Evolutionary conservation across 129 eudicot species (phyloP), one percentile per base, ranked within the genome.

Genomic region (Tagetes patula): DNA sequence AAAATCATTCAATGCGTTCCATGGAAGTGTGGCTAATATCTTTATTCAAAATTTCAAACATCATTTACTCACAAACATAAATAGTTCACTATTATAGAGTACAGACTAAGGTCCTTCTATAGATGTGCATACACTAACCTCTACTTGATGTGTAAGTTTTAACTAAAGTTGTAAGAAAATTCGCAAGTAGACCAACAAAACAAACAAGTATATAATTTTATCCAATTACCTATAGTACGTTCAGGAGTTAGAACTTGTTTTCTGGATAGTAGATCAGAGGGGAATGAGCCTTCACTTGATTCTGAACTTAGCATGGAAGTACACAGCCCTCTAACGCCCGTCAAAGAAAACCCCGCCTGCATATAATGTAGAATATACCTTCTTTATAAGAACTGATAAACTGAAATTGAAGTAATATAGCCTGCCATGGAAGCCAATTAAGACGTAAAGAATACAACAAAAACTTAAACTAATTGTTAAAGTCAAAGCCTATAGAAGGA

Each of bases 261-360:
- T 38, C 53, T 61, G 65, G 95, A 81, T 74, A 93, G 72, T 47
- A 93, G 69, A 56, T 89, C 83, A 47, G 95, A 75, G 20, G 98
- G 98, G 46, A 89, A 82, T 64, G 75, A 73, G 43, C 74, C 87
- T 62, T 88, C 96, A 76, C 80, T 78, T 73, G 91, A 84, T 59
- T 80, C 86, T 64, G 96, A 84, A 60, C 81, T 86, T 79, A 81
- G 56, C 54, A 88, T 71, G 0, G 83, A 74, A 79, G 92, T 89
- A 50, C 80, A 89, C 39, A 85, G 67, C 69, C 85, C 73, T 72
- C 86, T 78, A 75, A 12, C 64, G 39, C 80, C 78, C 70, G 58
- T 65, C 50, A 79, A 78, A 55, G 84, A 53, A 42, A 64, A 71
- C 63, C 74, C 80, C 27, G 8, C 43, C 87, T 84, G 82, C 85